These are phyloP conservation scores for Actinidia polygama DNA, from an alignment of 179 eudicot genomes.

Conservation along the genomic window DNA sequence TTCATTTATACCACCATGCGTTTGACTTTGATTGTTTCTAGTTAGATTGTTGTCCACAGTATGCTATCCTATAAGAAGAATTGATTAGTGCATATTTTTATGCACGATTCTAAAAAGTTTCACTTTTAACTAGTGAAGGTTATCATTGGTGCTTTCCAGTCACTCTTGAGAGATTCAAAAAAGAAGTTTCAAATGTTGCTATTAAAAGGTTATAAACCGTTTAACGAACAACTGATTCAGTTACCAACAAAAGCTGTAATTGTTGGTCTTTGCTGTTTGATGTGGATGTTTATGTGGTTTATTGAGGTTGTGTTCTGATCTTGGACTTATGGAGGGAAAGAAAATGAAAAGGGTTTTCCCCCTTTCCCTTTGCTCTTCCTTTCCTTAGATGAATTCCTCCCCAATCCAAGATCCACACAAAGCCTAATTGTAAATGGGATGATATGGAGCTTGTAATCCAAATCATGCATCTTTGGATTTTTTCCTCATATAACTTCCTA, in stretches of 20 bases:
- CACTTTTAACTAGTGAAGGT: slow-evolving; percentile 41
- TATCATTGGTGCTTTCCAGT: slow-evolving; percentile 67
- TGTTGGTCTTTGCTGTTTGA: not conserved
- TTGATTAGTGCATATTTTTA: not conserved
- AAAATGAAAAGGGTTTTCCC: too few species aligned
- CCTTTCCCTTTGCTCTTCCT: too few species aligned
- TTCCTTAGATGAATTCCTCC: too few species aligned
- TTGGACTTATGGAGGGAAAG: too few species aligned
- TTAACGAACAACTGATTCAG: slow-evolving; percentile 58
- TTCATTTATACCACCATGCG: not conserved
- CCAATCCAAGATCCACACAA: too few species aligned
- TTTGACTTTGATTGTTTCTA: not conserved
- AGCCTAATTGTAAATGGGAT: slow-evolving; percentile 1
- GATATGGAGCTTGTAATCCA: slow-evolving; percentile 13
- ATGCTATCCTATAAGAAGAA: not conserved
- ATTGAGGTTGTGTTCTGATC: too few species aligned
- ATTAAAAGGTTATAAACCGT: slow-evolving; percentile 45
- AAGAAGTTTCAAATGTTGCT: slow-evolving; percentile 52
- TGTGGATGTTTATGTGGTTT: slow-evolving; percentile 5
- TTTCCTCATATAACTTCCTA: not conserved
- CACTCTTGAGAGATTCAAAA: slow-evolving; percentile 78
- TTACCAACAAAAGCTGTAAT: slow-evolving; percentile 71
- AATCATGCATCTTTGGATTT: not conserved
- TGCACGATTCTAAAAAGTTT: not conserved
- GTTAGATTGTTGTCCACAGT: not conserved